Base-by-base conservation (phyloP, 805 yeast species). In the Kodamaea lidongshanica region DNA sequence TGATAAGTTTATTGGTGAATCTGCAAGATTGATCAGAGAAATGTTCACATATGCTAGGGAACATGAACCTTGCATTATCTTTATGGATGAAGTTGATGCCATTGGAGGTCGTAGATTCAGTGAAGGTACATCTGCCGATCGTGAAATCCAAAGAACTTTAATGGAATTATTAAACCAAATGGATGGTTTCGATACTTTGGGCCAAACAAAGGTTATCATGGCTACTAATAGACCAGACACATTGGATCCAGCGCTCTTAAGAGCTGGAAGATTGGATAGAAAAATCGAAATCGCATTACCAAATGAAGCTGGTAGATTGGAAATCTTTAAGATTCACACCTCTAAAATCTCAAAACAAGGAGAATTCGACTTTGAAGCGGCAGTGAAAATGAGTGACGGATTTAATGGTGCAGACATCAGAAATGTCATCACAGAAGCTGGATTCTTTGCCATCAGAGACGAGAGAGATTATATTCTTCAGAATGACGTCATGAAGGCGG, bases 221-320 rank as follows among this genome's bases (percentile, higher is more conserved):
- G 98, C 98, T 19, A 89, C 98, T n/a, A 89, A 89, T 60, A 77
- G 98, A 63, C 98, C 98, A 7, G 98, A 89, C 54, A 92, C 97
- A 8, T 70, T 89, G 42, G 98, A 89, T 59, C 98, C 98, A 9
- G 98, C 98, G 4, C 70, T 89, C 46, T 71, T 89, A 47, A 83
- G 98, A 67, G 96, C 98, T 2, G 98, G 98, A 44, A 79, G 98
- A 66, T 74, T 89, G 54, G 98, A 89, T 61, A 76, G 97, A 54
- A 89, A 89, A 59, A 85, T 89, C 48, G 98, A 89, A 63, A 92
- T 89, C 42, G 85, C 92, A 20, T 69, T 89, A 52, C 97, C 98
- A 11, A 89, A 89, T 55, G 98, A 89, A 61, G 92, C 82, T 24
- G 97, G 97, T 25, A 74, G 98, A 50, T 66, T 87, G 38, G 96